Evolutionary conservation across 177 flowering plant genomes (phyloP), one percentile per base, ranked within the genome.

Genomic region (Vitis hybrid): DNA sequence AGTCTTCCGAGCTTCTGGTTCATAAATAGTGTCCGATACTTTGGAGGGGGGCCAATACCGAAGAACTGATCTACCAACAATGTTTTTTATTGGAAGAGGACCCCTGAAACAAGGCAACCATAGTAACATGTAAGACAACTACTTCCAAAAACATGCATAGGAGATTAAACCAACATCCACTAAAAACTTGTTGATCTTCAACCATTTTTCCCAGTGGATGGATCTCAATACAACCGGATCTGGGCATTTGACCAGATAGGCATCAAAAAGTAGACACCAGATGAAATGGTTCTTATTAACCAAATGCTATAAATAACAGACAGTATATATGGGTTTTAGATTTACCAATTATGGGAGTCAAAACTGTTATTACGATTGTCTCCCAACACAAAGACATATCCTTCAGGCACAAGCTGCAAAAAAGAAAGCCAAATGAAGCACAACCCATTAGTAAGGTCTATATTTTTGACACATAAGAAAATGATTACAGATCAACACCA

Each of bases 331-430:
- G 33, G 70, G 20, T 68, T 29, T 19, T 3, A 58, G 52, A 80
- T 57, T 79, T 85, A 95, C 99, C 99, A 95, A 77, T 86, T 80
- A 72, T 89, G 99, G 8, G 99, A 95, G 75, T 95, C 99, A 67
- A 84, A 89, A 73, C 99, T 95, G 79, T 91, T 85, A 72, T 95
- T 95, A 31, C 98, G 90, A 70, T 95, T 95, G 82, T 95, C 99
- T 51, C 99, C 99, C 92, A 95, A 65, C 64, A 95, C 99, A 77
- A 90, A 95, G 4, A 95, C 99, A 78, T 81, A 87, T 51, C 93
- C 98, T 77, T 93, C 87, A 10, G 98, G 98, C 12, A 95, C 93
- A 82, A 87, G 72, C 98, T 95, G 88, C 70, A 82, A 66, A 62
- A 70, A 33, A 7, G 62, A 16, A 15, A 65, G 26, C 29, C 53